A percentile compares a stretch with the other conserved stretches of the same genome.
These are phyloP conservation scores for Bipolaris bicolor DNA, from an alignment of 2,329 filamentous ascomycete species.

Conservation along the genomic window DNA sequence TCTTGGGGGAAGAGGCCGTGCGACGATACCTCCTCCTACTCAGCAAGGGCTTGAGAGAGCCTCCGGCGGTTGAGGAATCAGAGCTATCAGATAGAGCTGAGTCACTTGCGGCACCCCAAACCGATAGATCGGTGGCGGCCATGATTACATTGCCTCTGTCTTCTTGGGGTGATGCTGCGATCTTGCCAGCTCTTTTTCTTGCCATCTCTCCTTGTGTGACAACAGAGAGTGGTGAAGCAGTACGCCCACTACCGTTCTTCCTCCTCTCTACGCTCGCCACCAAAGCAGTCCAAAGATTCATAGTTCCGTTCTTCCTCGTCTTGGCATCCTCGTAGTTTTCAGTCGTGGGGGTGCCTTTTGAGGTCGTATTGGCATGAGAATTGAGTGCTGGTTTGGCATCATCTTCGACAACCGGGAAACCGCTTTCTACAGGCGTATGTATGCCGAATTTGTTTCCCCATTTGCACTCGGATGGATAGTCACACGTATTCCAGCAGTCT, in stretches of 20 bases:
- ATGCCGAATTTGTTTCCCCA: slow-evolving; percentile 42
- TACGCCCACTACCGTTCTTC: slow-evolving; percentile 14
- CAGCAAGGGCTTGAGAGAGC: slow-evolving; percentile 7
- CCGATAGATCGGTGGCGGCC: not conserved
- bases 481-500: slow-evolving; percentile 54
- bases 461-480: slow-evolving; percentile 56
- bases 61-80: not conserved
- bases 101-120: not conserved
- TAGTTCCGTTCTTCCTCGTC: slow-evolving; percentile 5
- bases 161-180: not conserved
- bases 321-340: slow-evolving; percentile 17
- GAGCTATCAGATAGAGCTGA: not conserved
- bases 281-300: slow-evolving; percentile 34
- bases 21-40: slow-evolving; percentile 11
- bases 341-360: slow-evolving; percentile 25
- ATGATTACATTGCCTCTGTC: slow-evolving; percentile 13
- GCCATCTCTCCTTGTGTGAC: slow-evolving; percentile 11
- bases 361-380: slow-evolving; percentile 4
- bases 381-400: not conserved
- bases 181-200: not conserved
- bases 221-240: slow-evolving; percentile 26
- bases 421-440: slow-evolving; percentile 26
- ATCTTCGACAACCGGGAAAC: slow-evolving; percentile 5
- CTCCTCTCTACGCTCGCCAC: slow-evolving; percentile 35
- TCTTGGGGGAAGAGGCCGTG: not conserved